Evolutionary conservation across 805 yeast genomes (phyloP).

Genomic region (Isabelozyma rhagii): DNA sequence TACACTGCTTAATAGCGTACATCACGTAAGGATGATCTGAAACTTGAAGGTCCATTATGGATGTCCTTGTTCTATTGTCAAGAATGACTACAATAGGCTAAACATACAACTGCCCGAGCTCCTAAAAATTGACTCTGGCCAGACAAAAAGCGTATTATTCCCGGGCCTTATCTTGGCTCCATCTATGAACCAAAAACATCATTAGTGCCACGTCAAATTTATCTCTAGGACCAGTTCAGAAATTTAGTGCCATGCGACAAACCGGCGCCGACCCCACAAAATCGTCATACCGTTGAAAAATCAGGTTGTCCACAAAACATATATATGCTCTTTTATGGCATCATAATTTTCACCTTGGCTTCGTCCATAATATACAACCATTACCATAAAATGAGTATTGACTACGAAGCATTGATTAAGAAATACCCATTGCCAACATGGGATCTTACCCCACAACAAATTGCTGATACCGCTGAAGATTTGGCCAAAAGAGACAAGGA

Average conservation of each 20-base stretch:
- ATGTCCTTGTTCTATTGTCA: too few species aligned
- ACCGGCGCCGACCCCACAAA: background rate
- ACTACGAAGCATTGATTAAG: conserved; percentile 5
- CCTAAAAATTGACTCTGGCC: too few species aligned
- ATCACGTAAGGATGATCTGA: too few species aligned
- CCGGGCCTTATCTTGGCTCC: too few species aligned
- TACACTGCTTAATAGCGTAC: too few species aligned
- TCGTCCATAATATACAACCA: background rate
- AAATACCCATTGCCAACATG: conserved; percentile 42
- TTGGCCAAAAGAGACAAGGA: conserved; percentile 41
- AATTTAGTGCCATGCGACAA: background rate
- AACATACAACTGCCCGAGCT: too few species aligned
- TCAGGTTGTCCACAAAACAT: background rate
- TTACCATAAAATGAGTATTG: conserved; percentile 8
- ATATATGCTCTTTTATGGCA: background rate
- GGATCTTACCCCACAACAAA: conserved; percentile 54
- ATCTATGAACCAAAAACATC: too few species aligned
- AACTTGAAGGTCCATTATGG: too few species aligned
- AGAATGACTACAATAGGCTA: too few species aligned
- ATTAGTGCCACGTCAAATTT: background rate
- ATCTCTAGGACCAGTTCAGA: background rate
- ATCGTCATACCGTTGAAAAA: background rate
- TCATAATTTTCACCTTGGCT: background rate
- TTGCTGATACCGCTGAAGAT: conserved; percentile 40
- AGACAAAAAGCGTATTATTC: too few species aligned